Evolutionary conservation across 805 yeast species (phyloP).

Genomic region (Saccharomycodes ludwigii): DNA sequence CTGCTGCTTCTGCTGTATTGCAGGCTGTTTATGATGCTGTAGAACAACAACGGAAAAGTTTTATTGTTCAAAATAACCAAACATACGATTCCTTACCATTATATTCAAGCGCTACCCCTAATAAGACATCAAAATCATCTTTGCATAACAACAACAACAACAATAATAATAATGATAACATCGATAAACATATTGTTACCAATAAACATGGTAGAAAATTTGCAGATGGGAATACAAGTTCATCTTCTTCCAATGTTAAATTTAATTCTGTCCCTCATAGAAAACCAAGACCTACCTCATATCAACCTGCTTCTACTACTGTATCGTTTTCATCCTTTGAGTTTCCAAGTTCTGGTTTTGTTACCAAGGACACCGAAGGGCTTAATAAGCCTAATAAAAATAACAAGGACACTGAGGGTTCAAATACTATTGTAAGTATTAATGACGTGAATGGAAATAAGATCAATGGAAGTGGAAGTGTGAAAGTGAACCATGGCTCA

Average conservation of each 20-base stretch:
- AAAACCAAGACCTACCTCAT: slow-evolving; percentile 75
- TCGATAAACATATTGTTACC: too few relatives aligned
- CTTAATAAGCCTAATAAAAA: too few relatives aligned
- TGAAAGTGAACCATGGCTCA: slow-evolving; percentile 4
- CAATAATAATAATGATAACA: too few relatives aligned
- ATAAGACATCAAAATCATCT: too few relatives aligned
- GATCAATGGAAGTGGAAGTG: slow-evolving; percentile 10
- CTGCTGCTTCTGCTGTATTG: slow-evolving; percentile 53
- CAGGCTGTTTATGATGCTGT: slow-evolving; percentile 67
- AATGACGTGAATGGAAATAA: slow-evolving; percentile 8
- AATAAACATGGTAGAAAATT: too few relatives aligned
- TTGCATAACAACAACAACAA: too few relatives aligned
- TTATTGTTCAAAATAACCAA: slow-evolving; percentile 17
- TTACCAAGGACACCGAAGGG: slow-evolving; percentile 26
- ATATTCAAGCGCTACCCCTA: too few relatives aligned
- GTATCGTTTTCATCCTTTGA: too few relatives aligned
- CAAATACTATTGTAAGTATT: too few relatives aligned
- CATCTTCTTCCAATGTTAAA: slow-evolving; percentile 9
- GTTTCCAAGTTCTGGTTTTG: neutral
- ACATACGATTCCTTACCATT: slow-evolving; percentile 8
- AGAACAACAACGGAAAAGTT: slow-evolving; percentile 2
- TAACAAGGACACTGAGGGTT: too few relatives aligned
- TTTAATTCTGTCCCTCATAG: slow-evolving; percentile 33
- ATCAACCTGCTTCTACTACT: slow-evolving; percentile 41
- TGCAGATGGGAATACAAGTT: slow-evolving; percentile 7